phyloP scores from a whole-genome alignment of 2,329 filamentous ascomycete genomes.

The Coniochaeta sp. region DNA sequence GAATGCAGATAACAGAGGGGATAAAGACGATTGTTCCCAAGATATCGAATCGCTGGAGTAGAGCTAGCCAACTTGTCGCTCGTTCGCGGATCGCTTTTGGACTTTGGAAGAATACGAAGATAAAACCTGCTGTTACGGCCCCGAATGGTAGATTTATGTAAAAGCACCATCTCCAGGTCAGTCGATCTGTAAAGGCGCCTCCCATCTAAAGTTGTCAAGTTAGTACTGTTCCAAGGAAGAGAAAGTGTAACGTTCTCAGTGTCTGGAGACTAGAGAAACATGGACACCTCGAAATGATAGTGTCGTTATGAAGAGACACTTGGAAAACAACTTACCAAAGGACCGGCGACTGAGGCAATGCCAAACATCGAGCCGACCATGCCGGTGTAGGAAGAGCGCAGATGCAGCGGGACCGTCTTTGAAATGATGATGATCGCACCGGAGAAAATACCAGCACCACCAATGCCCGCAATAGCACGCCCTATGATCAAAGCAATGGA shows the following conservation, averaged over 20 bases:
- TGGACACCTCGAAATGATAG: too few species aligned
- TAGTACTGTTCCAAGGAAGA: too few species aligned
- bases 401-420: constrained; percentile 27
- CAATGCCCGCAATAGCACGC: constrained; percentile 16
- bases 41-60: constrained; percentile 8
- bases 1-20: constrained; percentile 29
- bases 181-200: constrained; percentile 13
- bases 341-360: constrained; percentile 21
- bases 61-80: too few species aligned
- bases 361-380: constrained; percentile 32
- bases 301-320: too few species aligned
- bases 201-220: constrained; percentile 5
- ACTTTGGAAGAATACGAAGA: constrained; percentile 10
- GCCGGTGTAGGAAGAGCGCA: constrained; percentile 31
- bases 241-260: too few species aligned
- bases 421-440: constrained; percentile 21
- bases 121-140: constrained; percentile 14
- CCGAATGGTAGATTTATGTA: constrained; percentile 16
- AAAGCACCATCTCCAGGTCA: constrained; percentile 18
- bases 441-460: constrained; percentile 16
- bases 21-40: constrained; percentile 10
- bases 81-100: neutral
- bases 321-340: constrained; percentile 5
- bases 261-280: too few species aligned
- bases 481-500: constrained; percentile 17